Base-by-base conservation (phyloP, 2,329 filamentous ascomycete genomes). In the Diaporthe velutina region DNA sequence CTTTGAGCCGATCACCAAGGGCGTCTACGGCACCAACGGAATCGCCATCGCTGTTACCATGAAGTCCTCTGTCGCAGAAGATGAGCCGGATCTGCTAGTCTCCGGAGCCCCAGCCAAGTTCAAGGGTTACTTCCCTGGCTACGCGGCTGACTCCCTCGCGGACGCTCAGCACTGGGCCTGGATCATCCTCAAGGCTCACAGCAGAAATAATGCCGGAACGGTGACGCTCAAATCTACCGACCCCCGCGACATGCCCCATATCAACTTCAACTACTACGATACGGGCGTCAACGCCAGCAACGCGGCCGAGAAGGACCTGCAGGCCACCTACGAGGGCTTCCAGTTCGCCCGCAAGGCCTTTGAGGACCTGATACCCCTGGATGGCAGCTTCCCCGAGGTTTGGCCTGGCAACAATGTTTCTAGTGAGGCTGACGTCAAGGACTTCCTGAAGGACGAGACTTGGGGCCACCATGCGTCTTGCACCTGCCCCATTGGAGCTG, bases 41-140 rank as follows among this genome's bases (percentile, higher is more conserved):
- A 75, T 75, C 38, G 45, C 67, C 15, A 70, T 70, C n/a, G 67
- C 67, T 12, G 22, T 58, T 30, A 58, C 54, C 5, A 54, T 70
- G 67, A 70, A 58, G 50, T 70, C 67, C 17, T 70, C 77, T 19
- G 83, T 83, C 5, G 82, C 79, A 4, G 79, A 84, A 30, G 83
- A 83, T 55, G 83, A 85, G 48, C 84, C 80, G 66, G 88, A 90
- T 76, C 78, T 88, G 42, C 86, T 89, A 78, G 80, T 88, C 68
- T 87, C 85, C 33, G 76, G 76, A 38, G 72, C 60, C 17, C 71
- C 75, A 4, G 75, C 67, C 40, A 61, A 75, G 13, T 77, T 77
- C 70, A 74, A 54, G 15, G 76, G 76, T 1, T 77, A 76, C 70
- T 77, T 73, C 67, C 76, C 75, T 3, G 75, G 74, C 28, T 77